These are phyloP conservation scores for Rehmannia glutinosa DNA, from an alignment of 257 asterid species.

Conservation along the genomic window DNA sequence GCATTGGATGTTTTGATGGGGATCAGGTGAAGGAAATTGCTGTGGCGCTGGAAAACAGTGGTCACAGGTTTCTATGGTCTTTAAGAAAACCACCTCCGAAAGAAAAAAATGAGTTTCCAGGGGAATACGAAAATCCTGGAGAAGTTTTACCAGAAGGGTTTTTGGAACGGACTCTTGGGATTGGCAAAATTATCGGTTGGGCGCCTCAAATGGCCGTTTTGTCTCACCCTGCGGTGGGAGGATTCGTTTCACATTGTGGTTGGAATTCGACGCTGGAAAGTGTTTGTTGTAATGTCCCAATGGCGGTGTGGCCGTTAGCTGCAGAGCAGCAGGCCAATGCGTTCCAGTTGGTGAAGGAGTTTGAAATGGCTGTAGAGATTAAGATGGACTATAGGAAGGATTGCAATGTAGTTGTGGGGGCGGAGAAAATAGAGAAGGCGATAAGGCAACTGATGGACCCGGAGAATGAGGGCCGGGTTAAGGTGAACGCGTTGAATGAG, in stretches of 20 bases:
- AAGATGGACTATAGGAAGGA: background rate
- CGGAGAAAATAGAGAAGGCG: background rate
- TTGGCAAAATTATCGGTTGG: background rate
- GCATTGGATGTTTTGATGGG: background rate
- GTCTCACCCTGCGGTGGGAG: slow-evolving; percentile 1
- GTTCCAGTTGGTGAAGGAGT: background rate
- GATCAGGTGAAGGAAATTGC: background rate
- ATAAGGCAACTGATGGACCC: background rate
- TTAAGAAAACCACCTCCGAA: background rate
- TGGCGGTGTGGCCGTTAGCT: background rate
- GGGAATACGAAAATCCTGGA: background rate
- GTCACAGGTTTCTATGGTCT: background rate
- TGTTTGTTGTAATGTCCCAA: background rate
- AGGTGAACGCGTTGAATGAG: background rate
- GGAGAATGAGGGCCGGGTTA: background rate
- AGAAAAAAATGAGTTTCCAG: background rate
- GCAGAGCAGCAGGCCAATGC: slow-evolving; percentile 4
- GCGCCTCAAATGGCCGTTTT: background rate
- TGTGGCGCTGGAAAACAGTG: background rate
- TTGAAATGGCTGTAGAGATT: background rate
- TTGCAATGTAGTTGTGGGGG: background rate
- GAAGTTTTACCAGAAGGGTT: background rate
- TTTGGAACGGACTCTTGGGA: background rate
- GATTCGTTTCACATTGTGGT: background rate
- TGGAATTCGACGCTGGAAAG: background rate